These are phyloP conservation scores for Didymosphaeria variabile DNA, from an alignment of 2,329 filamentous ascomycete genomes.

Conservation along the genomic window DNA sequence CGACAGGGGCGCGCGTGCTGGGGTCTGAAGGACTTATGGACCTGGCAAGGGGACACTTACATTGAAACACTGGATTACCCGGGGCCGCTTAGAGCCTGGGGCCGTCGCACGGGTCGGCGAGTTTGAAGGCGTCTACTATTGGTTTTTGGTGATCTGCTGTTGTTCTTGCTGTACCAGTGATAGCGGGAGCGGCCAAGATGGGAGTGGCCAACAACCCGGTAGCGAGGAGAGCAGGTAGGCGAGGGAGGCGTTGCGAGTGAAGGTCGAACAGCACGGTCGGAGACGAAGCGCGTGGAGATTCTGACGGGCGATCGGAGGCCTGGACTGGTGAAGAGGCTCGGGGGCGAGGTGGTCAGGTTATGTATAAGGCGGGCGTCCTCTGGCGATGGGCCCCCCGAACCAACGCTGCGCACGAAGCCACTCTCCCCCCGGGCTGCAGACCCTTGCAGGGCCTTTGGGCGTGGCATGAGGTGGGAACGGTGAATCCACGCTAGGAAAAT, in stretches of 20 bases:
- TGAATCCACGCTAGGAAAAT: slow-evolving; percentile 49
- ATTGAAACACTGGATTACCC: slow-evolving; percentile 35
- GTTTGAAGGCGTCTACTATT: slow-evolving; percentile 26
- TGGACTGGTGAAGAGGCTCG: slow-evolving; percentile 35
- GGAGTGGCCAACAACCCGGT: slow-evolving; percentile 36
- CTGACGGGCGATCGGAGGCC: slow-evolving; percentile 42
- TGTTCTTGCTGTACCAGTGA: slow-evolving; percentile 31
- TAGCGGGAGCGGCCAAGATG: slow-evolving; percentile 27
- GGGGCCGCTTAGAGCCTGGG: slow-evolving; percentile 32
- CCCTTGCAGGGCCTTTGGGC: slow-evolving; percentile 31
- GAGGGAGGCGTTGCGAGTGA: slow-evolving; percentile 2
- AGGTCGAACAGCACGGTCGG: not conserved
- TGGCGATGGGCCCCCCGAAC: slow-evolving; percentile 38
- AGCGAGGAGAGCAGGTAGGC: slow-evolving; percentile 23
- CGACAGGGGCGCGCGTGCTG: slow-evolving; percentile 26
- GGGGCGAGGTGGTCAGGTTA: slow-evolving; percentile 48
- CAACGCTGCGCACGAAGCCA: slow-evolving; percentile 34
- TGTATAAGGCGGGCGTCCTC: slow-evolving; percentile 42
- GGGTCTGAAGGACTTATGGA: slow-evolving; percentile 33
- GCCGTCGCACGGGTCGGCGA: slow-evolving; percentile 44
- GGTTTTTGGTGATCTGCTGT: slow-evolving; percentile 36
- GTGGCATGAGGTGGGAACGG: slow-evolving; percentile 48
- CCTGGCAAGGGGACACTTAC: slow-evolving; percentile 46
- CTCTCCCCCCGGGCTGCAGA: slow-evolving; percentile 6
- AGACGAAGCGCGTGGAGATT: slow-evolving; percentile 3